Evolutionary conservation across 73 alveolate genomes (phyloP), one percentile per base, ranked within the genome.

Genomic region (Stentor coeruleus): DNA sequence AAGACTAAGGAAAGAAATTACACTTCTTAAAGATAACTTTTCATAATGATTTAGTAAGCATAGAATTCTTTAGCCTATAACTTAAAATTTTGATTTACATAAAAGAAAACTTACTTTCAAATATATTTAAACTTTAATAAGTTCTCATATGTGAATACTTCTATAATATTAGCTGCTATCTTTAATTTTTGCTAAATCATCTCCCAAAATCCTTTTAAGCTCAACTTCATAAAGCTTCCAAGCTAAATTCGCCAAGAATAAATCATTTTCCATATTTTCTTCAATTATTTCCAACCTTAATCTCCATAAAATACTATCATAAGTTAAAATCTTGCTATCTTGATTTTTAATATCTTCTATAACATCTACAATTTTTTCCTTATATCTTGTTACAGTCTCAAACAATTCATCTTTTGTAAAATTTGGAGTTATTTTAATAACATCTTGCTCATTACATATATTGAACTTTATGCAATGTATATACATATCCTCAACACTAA

Each of bases 171-270:
- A n/a, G n/a, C n/a, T n/a, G n/a, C n/a, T n/a, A n/a, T n/a, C n/a
- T n/a, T n/a, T n/a, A n/a, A n/a, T n/a, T n/a, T n/a, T n/a, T n/a
- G n/a, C n/a, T n/a, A n/a, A n/a, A n/a, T n/a, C n/a, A n/a, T n/a
- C n/a, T n/a, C n/a, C n/a, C n/a, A n/a, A n/a, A n/a, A n/a, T n/a
- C n/a, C n/a, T n/a, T n/a, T n/a, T 57, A 66, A 66, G 36, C 33
- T 66, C 79, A 2, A 20, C 79, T 66, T 66, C 40, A 66, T 66
- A 66, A 37, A 66, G 14, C 37, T 66, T 66, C 79, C 79, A 66
- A 2, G 79, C 79, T 66, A 66, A 33, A 20, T 66, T 66, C 1
- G 79, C 37, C 20, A 66, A 33, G n/a, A 20, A 20, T 66, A 66
- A 37, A 11, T 66, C 79, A 31, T 33, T 31, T 15, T 66, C 37